These are phyloP conservation scores for Candida ovalis DNA, from an alignment of 805 yeast genomes.

Conservation along the genomic window DNA sequence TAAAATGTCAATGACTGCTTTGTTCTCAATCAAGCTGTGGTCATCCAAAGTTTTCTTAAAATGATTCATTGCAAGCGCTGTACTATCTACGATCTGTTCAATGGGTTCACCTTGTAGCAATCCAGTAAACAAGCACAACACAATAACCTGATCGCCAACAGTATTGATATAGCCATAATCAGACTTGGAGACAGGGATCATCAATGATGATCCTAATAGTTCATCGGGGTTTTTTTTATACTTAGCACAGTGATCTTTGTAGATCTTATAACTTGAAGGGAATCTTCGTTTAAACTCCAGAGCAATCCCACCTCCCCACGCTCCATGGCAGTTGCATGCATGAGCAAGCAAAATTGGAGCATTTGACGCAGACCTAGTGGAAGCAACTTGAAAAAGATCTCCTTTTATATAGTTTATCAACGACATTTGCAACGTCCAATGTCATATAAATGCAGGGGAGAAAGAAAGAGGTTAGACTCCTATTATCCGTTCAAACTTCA, in stretches of 20 bases:
- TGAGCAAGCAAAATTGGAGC: constrained; percentile 56
- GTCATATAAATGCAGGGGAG: too few relatives aligned
- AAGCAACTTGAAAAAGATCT: constrained; percentile 45
- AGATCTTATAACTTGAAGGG: constrained; percentile 53
- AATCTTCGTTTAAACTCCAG: constrained; percentile 47
- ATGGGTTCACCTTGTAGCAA: constrained; percentile 47
- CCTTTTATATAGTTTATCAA: constrained; percentile 46
- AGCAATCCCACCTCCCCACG: constrained; percentile 88
- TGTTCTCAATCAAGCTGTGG: constrained; percentile 8
- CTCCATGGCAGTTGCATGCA: constrained; percentile 74
- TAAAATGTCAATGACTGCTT: not conserved
- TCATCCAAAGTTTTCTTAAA: constrained; percentile 36
- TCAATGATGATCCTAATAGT: constrained; percentile 53
- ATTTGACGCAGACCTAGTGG: constrained; percentile 11
- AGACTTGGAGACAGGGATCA: constrained; percentile 34
- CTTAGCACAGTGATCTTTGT: constrained; percentile 40
- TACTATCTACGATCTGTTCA: constrained; percentile 45
- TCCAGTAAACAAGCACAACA: constrained; percentile 77
- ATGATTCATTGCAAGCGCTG: constrained; percentile 47
- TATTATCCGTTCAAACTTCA: too few relatives aligned
- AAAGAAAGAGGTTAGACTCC: too few relatives aligned
- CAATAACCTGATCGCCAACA: constrained; percentile 22
- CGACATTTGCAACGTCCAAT: constrained; percentile 6
- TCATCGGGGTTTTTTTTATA: constrained; percentile 18
- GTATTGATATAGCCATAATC: constrained; percentile 33